Percentiles rank a stretch among this genome's conserved stretches.
These are phyloP conservation scores for Usnea hakonensis DNA, from an alignment of 495 filamentous ascomycete species.

Conservation along the genomic window DNA sequence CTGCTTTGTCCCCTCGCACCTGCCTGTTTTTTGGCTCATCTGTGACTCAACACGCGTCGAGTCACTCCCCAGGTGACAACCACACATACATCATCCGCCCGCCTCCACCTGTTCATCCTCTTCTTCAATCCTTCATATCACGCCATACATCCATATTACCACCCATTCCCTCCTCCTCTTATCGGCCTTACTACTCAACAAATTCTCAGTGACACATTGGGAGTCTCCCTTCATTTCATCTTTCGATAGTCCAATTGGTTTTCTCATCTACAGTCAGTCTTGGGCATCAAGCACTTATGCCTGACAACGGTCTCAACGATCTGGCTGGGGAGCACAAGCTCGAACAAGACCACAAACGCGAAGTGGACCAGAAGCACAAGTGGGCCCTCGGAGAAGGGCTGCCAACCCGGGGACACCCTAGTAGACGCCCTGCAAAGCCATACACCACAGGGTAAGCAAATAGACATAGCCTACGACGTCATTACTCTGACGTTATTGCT, in stretches of 20 bases:
- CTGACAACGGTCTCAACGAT: constrained; percentile 12
- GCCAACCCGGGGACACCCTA: constrained; percentile 15
- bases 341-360: constrained; percentile 44
- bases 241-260: not conserved
- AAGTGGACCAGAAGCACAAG: constrained; percentile 46
- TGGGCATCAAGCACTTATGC: constrained; percentile 16
- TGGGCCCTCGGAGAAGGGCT: constrained; percentile 41
- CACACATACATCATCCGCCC: constrained; percentile 8
- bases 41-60: constrained; percentile 21
- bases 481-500: constrained; percentile 9
- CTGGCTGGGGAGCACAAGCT: constrained; percentile 34
- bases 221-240: not conserved
- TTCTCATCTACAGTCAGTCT: not conserved
- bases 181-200: not conserved
- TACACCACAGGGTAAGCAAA: constrained; percentile 18
- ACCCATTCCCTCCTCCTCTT: not conserved
- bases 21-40: constrained; percentile 14
- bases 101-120: constrained; percentile 1
- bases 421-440: constrained; percentile 30
- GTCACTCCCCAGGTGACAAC: not conserved
- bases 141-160: not conserved
- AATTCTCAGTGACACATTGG: not conserved
- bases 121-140: not conserved
- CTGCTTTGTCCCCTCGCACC: constrained; percentile 5
- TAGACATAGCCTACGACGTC: not conserved